Evolutionary conservation across 179 eudicot species (phyloP), one percentile per base, ranked within the genome.

Genomic region (Silene vulgaris): DNA sequence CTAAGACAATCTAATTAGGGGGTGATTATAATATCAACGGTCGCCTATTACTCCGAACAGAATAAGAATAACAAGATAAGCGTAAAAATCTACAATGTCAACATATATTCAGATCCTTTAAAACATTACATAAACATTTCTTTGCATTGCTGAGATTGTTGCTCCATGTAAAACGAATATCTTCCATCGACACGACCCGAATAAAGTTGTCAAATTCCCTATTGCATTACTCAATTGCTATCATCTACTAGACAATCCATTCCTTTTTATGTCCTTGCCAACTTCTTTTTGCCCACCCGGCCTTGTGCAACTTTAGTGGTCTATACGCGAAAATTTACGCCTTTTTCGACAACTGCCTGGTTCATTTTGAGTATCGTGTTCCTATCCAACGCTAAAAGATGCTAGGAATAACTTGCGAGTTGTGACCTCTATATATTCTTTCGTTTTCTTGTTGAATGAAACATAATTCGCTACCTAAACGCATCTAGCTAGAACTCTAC

Each of bases 161-260:
- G 69, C 73, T 71, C 29, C 37, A 54, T 71, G 71, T 56, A 19
- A 80, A 75, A 71, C 73, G 82, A 71, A 80, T 71, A 76, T 45
- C 82, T 65, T 71, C 28, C 71, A 19, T 35, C 70, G 59, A 70
- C 50, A 14, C 8, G 3, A 29, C 32, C 4, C 40, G 48, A 19
- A 63, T 65, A 63, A 52, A 75, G 78, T 69, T 61, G 43, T 13
- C 1, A 40, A 71, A 76, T 80, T 76, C 80, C 64, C 0, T 56
- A n/a, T n/a, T n/a, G 8, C 14, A 40, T n/a, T 35, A n/a, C 54
- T 40, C 56, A 35, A 54, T 43, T 28, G 43, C 8, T 45, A 65
- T 52, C 69, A 32, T 64, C 26, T 13, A 71, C 17, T 56, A 48
- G 6, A 56, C 68, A 14, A 52, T 28, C 40, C 40, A 12, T 14